Conservation (phyloP, 2,329 filamentous ascomycete genomes). For the Mariannaea sp. region DNA sequence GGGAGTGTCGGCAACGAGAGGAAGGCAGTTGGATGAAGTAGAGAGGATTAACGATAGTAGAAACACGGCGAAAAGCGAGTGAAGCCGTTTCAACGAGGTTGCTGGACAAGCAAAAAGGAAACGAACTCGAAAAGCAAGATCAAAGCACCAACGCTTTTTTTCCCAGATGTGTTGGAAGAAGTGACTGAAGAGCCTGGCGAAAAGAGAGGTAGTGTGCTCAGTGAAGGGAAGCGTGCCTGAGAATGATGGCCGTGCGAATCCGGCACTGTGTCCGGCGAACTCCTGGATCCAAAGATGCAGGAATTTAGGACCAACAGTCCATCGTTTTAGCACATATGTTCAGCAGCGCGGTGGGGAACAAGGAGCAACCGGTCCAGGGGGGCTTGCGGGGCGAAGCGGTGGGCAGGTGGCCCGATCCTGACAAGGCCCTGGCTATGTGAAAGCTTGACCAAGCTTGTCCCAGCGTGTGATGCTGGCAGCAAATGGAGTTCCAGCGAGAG, state of each 20-base stretch:
- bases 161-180: slow-evolving; percentile 33
- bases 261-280: slow-evolving; percentile 32
- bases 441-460: slow-evolving; percentile 3
- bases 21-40: neutral
- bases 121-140: slow-evolving; percentile 28
- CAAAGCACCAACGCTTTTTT: slow-evolving; percentile 23
- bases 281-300: neutral
- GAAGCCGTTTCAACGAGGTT: slow-evolving; percentile 49
- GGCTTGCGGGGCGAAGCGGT: slow-evolving; percentile 16
- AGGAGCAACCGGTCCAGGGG: slow-evolving; percentile 17
- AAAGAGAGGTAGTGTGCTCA: slow-evolving; percentile 26
- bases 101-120: slow-evolving; percentile 27
- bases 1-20: slow-evolving; percentile 13
- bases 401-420: slow-evolving; percentile 22
- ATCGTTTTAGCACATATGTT: slow-evolving; percentile 31
- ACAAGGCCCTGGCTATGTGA: slow-evolving; percentile 5
- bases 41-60: slow-evolving; percentile 44
- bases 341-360: slow-evolving; percentile 25
- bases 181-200: slow-evolving; percentile 36
- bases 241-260: slow-evolving; percentile 13
- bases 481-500: neutral
- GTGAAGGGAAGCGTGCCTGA: slow-evolving; percentile 8
- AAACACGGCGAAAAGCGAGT: slow-evolving; percentile 62
- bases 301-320: slow-evolving; percentile 34
- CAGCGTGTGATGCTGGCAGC: slow-evolving; percentile 9